Conservation (phyloP, 2,329 filamentous ascomycete species). For the Neopestalotiopsis sp. region DNA sequence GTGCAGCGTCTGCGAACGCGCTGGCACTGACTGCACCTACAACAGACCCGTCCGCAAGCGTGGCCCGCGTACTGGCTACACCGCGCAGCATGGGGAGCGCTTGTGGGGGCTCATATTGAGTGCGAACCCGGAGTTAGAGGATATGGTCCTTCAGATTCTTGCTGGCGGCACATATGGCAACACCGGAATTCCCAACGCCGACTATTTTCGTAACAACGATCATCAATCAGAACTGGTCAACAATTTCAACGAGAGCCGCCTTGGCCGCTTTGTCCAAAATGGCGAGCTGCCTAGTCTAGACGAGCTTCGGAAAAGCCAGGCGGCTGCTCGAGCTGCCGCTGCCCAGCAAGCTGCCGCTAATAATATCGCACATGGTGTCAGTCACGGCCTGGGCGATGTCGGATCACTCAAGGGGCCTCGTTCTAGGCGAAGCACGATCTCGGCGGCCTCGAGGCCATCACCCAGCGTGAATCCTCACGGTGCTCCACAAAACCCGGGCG, state of each 20-base stretch:
- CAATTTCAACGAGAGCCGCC: slow-evolving; percentile 37
- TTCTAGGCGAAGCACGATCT: slow-evolving; percentile 28
- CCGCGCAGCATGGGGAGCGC: slow-evolving; percentile 40
- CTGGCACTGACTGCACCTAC: slow-evolving; percentile 41
- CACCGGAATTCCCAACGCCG: slow-evolving; percentile 36
- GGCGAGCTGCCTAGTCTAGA: slow-evolving; percentile 35
- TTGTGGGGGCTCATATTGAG: slow-evolving; percentile 40
- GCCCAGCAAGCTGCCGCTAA: background rate
- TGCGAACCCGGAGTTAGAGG: slow-evolving; percentile 37
- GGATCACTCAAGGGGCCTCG: slow-evolving; percentile 10
- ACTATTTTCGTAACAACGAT: slow-evolving; percentile 39
- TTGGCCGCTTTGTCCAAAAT: slow-evolving; percentile 37
- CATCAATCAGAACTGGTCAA: slow-evolving; percentile 40
- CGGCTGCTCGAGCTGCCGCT: background rate
- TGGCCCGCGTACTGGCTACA: slow-evolving; percentile 40
- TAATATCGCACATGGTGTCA: background rate
- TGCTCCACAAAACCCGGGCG: slow-evolving; percentile 38
- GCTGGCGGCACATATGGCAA: slow-evolving; percentile 34
- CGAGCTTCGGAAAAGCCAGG: slow-evolving; percentile 6
- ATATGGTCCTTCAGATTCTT: slow-evolving; percentile 36
- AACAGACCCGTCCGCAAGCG: slow-evolving; percentile 40
- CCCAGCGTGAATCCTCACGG: slow-evolving; percentile 35
- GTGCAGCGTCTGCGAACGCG: slow-evolving; percentile 49
- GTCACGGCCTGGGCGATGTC: background rate
- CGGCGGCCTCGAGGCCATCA: slow-evolving; percentile 26